Base-by-base conservation (phyloP, 2,329 filamentous ascomycete genomes). In the Nemania serpens region DNA sequence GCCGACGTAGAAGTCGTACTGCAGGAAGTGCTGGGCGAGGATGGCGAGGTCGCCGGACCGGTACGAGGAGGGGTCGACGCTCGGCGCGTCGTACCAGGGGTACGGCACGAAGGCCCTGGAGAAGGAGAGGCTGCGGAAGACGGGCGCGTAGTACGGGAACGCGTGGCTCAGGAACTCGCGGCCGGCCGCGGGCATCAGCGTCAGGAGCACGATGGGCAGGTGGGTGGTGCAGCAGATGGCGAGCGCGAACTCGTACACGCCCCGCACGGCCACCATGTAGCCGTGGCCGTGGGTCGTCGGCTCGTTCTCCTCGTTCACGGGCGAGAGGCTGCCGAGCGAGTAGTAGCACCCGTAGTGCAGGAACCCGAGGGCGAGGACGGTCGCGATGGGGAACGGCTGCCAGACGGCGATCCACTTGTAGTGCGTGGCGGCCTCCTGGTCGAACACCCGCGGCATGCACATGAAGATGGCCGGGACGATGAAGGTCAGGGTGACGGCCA, bases 1-100 rank as follows among this genome's bases (percentile, higher is more conserved):
- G 49, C 68, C 71, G 34, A 70, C 61, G 61, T 70, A 71, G 45
- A 73, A 45, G 58, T 74, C 72, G 60, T 70, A 74, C 34, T 70
- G 70, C 49, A 73, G 63, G 60, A 74, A 73, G 47, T 73, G 61
- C 51, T 64, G 59, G 15, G 63, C 64, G 6, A 69, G 37, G 12
- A 68, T 43, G 6, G 64, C 63, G 12, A 70, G 65, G 12, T 70
- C 70, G 57, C 71, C 71, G 11, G 68, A 60, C 17, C n/a, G 46
- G 62, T 67, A 68, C 3, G 41, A 45, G 1, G 54, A 50, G 12
- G 67, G 61, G 47, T 66, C 55, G 18, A 69, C 46, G n/a, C 56
- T 53, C 17, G 69, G 71, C 6, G 64, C 34, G 5, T 34, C 56
- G 53, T 63, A 60, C 59, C 53, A 49, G 37, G 57, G 43, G 53